phyloP scores from a whole-genome alignment of 2,329 filamentous ascomycete genomes.

The Alternaria arborescens region DNA sequence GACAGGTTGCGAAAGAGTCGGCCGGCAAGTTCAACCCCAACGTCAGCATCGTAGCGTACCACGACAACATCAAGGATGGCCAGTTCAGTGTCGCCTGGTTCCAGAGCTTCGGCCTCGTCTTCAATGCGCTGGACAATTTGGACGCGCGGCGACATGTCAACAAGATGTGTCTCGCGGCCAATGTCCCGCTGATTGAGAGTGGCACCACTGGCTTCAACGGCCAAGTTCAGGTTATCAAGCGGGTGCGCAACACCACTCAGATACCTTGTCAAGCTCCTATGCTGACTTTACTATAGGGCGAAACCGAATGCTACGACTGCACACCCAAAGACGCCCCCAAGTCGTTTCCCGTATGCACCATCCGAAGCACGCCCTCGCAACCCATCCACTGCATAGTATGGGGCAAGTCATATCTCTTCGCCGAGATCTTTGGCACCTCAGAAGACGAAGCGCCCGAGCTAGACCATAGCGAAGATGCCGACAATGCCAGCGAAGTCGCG shows the following conservation, averaged over 20 bases:
- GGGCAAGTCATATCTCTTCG: conserved; percentile 95
- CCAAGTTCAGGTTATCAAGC: conserved; percentile 96
- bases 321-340: conserved; percentile 88
- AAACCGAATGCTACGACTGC: conserved; percentile 97
- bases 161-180: conserved; percentile 92
- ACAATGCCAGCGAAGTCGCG: conserved; percentile 87
- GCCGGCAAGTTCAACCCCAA: conserved; percentile 89
- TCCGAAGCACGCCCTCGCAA: conserved; percentile 93
- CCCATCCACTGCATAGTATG: conserved; percentile 99
- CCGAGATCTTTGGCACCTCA: conserved; percentile 90
- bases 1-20: conserved; percentile 87
- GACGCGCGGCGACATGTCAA: conserved; percentile 95
- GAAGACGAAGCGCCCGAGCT: conserved; percentile 84
- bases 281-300: conserved; percentile 58
- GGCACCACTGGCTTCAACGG: conserved; percentile 98
- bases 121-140: conserved; percentile 96
- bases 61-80: conserved; percentile 92
- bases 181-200: conserved; percentile 92
- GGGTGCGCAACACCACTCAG: conserved; percentile 55
- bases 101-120: conserved; percentile 80
- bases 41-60: conserved; percentile 85
- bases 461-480: conserved; percentile 79
- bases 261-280: background rate
- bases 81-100: conserved; percentile 93
- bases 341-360: conserved; percentile 94